These are phyloP conservation scores for Chrysoporthe austroafricana DNA, from an alignment of 2,329 filamentous ascomycete species.

Conservation along the genomic window DNA sequence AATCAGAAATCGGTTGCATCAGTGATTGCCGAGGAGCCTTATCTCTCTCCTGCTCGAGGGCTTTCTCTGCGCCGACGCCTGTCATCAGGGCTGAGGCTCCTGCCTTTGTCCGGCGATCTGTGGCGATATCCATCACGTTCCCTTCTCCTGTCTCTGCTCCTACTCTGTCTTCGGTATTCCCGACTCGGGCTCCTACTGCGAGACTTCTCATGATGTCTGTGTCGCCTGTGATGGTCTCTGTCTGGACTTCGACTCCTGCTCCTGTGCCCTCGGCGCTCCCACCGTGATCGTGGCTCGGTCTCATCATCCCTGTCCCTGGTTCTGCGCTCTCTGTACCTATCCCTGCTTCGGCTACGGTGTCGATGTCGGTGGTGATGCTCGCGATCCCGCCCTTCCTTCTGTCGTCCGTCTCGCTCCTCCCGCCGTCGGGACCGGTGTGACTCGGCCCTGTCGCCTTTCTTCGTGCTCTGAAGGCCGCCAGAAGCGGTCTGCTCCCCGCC, in stretches of 20 bases:
- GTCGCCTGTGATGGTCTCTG: conserved; percentile 35
- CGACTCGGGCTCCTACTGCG: conserved; percentile 40
- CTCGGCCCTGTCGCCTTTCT: conserved; percentile 31
- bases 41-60: not conserved
- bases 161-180: conserved; percentile 30
- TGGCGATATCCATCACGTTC: conserved; percentile 39
- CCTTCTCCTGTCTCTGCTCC: conserved; percentile 32
- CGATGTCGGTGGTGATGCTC: conserved; percentile 27
- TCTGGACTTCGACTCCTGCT: conserved; percentile 44
- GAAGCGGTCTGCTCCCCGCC: conserved; percentile 36
- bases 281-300: conserved; percentile 32
- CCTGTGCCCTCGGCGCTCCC: conserved; percentile 41
- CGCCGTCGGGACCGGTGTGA: conserved; percentile 29
- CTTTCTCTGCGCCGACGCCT: conserved; percentile 13
- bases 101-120: conserved; percentile 33
- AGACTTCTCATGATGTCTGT: conserved; percentile 33
- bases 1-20: not conserved
- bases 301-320: conserved; percentile 39
- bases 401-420: conserved; percentile 39
- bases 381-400: conserved; percentile 29
- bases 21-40: not conserved
- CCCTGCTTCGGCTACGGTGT: conserved; percentile 36
- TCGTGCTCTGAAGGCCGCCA: conserved; percentile 38
- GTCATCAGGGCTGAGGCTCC: conserved; percentile 27
- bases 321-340: conserved; percentile 34